A percentile compares a stretch with the other conserved stretches of the same genome.
Evolutionary conservation across 768 basidiomycete genomes (phyloP).

Genomic region (Panaeolus papilionaceus): DNA sequence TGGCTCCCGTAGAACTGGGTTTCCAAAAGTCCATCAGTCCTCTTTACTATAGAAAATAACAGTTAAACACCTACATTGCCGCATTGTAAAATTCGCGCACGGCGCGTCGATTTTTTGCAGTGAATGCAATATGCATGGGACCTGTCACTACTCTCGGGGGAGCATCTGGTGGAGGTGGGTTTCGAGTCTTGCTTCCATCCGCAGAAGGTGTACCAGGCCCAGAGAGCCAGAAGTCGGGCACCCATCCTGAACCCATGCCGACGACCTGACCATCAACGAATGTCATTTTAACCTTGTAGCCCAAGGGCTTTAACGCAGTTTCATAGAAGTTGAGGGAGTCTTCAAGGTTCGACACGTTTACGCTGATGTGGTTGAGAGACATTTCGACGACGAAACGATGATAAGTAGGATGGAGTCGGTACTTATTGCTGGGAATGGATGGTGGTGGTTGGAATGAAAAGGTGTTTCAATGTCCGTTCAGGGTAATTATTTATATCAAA

Average conservation of each 20-base stretch:
- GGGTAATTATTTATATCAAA: no score
- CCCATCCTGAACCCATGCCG: conserved; percentile 18
- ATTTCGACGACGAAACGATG: conserved; percentile 13
- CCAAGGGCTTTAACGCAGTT: conserved; percentile 25
- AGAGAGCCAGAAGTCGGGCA: conserved; percentile 27
- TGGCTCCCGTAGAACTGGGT: conserved; percentile 30
- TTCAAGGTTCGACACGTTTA: conserved; percentile 21
- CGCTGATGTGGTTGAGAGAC: conserved; percentile 23
- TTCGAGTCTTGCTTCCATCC: conserved; percentile 19
- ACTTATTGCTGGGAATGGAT: no score
- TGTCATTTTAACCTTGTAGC: conserved; percentile 20
- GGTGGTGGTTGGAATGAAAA: no score
- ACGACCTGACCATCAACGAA: conserved; percentile 22
- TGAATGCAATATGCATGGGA: conserved; percentile 29
- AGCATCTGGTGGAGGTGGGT: conserved; percentile 2
- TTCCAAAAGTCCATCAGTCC: not conserved
- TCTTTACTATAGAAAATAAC: not conserved
- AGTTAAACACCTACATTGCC: conserved; percentile 16
- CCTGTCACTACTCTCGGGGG: conserved; percentile 13
- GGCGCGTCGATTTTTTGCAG: conserved; percentile 21
- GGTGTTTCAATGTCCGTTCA: no score
- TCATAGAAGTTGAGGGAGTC: conserved; percentile 21
- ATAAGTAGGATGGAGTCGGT: no score
- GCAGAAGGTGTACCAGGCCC: conserved; percentile 14
- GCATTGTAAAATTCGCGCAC: conserved; percentile 29